These are phyloP conservation scores for Dothideomycetes sp. DNA, from an alignment of 2,329 filamentous ascomycete genomes.

Conservation along the genomic window DNA sequence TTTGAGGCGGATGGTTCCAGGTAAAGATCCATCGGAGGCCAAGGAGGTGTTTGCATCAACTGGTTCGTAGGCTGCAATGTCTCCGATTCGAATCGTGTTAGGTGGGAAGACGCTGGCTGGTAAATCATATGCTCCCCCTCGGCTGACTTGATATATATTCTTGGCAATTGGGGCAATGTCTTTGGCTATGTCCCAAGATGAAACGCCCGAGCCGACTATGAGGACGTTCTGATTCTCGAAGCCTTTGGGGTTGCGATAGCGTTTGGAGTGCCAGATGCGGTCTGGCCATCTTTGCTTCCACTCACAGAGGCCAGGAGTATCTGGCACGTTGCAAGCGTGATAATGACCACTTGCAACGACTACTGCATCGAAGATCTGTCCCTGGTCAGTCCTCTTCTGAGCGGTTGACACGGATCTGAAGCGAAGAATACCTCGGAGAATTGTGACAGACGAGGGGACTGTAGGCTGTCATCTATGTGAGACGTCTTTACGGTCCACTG, in stretches of 20 bases:
- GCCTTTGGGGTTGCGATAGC: constrained; percentile 33
- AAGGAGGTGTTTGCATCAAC: constrained; percentile 2
- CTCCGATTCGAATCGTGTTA: constrained; percentile 41
- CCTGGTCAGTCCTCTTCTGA: constrained; percentile 5
- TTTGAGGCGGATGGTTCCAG: constrained; percentile 40
- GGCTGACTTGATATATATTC: constrained; percentile 43
- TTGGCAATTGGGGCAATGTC: constrained; percentile 37
- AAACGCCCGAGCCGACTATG: constrained; percentile 45
- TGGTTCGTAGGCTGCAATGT: constrained; percentile 36
- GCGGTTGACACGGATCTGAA: neutral
- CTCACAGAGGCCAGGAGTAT: constrained; percentile 35
- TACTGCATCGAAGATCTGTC: constrained; percentile 36
- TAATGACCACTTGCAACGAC: constrained; percentile 46
- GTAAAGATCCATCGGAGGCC: constrained; percentile 28
- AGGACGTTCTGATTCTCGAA: constrained; percentile 47
- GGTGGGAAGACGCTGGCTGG: constrained; percentile 42
- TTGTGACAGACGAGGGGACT: neutral
- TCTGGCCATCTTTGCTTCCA: constrained; percentile 36
- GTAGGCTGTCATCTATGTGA: constrained; percentile 23
- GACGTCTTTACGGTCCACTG: constrained; percentile 44
- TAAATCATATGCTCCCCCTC: constrained; percentile 51
- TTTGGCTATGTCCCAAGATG: constrained; percentile 42
- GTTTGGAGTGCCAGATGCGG: constrained; percentile 40
- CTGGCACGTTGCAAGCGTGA: constrained; percentile 38
- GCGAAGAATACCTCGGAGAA: neutral